A percentile compares a stretch with the other conserved stretches of the same genome.
Evolutionary conservation across 192 early-diverging fungal species (phyloP).

Genomic region (Linnemannia hyalina): DNA sequence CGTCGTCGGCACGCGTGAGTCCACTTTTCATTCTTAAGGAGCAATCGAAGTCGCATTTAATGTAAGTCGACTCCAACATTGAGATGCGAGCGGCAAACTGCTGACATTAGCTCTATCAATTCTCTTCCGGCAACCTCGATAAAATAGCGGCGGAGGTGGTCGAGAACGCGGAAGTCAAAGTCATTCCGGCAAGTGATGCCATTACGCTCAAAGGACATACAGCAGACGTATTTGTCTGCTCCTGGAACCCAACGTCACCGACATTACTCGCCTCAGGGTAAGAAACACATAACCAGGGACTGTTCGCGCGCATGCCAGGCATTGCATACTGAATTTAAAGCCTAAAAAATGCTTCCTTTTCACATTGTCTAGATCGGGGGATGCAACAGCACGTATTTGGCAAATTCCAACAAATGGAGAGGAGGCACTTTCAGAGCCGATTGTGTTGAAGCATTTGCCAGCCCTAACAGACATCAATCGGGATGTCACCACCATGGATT

Average conservation of each 20-base stretch:
- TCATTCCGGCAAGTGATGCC: slow-evolving; percentile 62
- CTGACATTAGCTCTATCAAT: neutral
- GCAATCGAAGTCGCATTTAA: neutral
- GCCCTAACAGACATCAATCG: slow-evolving; percentile 61
- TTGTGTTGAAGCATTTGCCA: slow-evolving; percentile 69
- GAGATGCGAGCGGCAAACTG: neutral
- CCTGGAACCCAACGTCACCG: slow-evolving; percentile 82
- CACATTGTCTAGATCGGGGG: slow-evolving; percentile 68
- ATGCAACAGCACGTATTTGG: slow-evolving; percentile 92
- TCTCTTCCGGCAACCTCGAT: neutral
- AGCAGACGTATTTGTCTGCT: slow-evolving; percentile 79
- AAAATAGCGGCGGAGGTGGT: slow-evolving; percentile 20
- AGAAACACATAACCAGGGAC: slow-evolving; percentile 9
- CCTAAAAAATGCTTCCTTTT: neutral
- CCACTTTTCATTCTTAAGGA: neutral
- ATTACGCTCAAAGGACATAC: slow-evolving; percentile 76
- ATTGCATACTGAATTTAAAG: neutral
- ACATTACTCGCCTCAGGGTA: slow-evolving; percentile 85
- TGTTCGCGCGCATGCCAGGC: neutral
- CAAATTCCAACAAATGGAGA: slow-evolving; percentile 69
- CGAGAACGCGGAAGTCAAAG: slow-evolving; percentile 25
- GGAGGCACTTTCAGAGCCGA: slow-evolving; percentile 61
- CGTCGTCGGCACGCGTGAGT: slow-evolving; percentile 43
- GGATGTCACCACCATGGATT: slow-evolving; percentile 88
- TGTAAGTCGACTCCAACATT: neutral